Base-by-base conservation (phyloP, 2,329 filamentous ascomycete species). In the Cladorrhinum sp. region DNA sequence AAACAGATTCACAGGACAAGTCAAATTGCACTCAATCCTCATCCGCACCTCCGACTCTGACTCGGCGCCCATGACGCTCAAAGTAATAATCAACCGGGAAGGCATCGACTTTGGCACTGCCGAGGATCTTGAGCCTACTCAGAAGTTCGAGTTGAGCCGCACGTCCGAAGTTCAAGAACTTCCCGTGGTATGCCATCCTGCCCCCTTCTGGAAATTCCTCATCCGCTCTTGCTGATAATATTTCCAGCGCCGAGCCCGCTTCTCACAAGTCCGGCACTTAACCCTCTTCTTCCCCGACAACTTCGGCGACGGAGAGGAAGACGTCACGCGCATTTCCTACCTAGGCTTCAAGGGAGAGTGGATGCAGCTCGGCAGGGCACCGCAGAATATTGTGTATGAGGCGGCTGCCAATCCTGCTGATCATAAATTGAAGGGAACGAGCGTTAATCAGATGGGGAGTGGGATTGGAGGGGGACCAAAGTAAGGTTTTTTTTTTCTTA, bases 291-390 rank as follows among this genome's bases (percentile, higher is more conserved):
- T 98, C 69, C 88, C 91, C 69, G 91, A 97, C 73, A 99, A 98
- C 72, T 96, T 94, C 75, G 84, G 86, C 68, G 83, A 86, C 53
- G 91, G 86, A 0, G 90, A 92, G 14, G 91, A 93, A 71, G 91
- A 96, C 59, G 86, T 89, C 59, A 94, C 91, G 50, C 82, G 86
- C 54, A 74, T 98, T 1, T 87, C 82, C 64, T 99, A 97, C 76
- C 65, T 98, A 60, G 95, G 91, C 1, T 98, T 99, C 79, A 93
- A 91, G 76, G 95, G 95, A 23, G 91, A 96, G 76, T 98, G 92
- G 82, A 95, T 95, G 84, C 86, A 87, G 73, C 76, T 96, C 70
- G 95, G 89, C 52, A 82, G 89, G 59, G 91, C 94, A 72, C 92
- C 95, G 1, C 80, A 89, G 6, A 92, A 89, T 67, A 94, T 98